Conservation (phyloP, 1,284 basidiomycete species). For the Leccinum fallax region DNA sequence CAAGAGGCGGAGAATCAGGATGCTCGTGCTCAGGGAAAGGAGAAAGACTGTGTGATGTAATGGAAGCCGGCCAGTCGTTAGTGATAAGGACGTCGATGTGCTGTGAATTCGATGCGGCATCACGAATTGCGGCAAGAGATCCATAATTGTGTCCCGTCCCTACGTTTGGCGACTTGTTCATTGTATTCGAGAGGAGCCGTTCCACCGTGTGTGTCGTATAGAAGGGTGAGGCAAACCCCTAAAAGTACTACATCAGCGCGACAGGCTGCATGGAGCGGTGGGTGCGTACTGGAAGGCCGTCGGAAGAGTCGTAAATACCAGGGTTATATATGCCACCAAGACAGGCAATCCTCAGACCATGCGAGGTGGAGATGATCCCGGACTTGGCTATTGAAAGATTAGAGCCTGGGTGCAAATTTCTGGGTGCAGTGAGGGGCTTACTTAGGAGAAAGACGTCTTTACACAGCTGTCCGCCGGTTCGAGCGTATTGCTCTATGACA, state of each 20-base stretch:
- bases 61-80: slow-evolving; percentile 75
- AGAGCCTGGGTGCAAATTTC: neutral
- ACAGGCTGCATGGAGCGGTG: slow-evolving; percentile 11
- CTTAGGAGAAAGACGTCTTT: slow-evolving; percentile 85
- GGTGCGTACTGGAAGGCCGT: slow-evolving; percentile 58
- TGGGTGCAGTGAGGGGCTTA: slow-evolving; percentile 41
- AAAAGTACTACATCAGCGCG: slow-evolving; percentile 5
- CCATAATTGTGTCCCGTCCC: slow-evolving; percentile 48
- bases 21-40: slow-evolving; percentile 49
- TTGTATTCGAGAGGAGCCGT: slow-evolving; percentile 67
- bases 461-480: slow-evolving; percentile 77
- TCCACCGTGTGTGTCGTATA: slow-evolving; percentile 73
- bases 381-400: slow-evolving; percentile 69
- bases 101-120: slow-evolving; percentile 58
- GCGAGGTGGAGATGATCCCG: slow-evolving; percentile 77
- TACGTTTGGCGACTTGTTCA: slow-evolving; percentile 48
- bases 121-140: slow-evolving; percentile 70
- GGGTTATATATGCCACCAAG: slow-evolving; percentile 78
- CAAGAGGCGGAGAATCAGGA: slow-evolving; percentile 58
- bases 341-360: slow-evolving; percentile 85
- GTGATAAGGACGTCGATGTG: slow-evolving; percentile 83
- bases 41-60: slow-evolving; percentile 64
- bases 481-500: slow-evolving; percentile 74
- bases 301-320: slow-evolving; percentile 56
- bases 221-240: slow-evolving; percentile 75